These are phyloP conservation scores for Aspergillus sp. DNA, from an alignment of 2,329 filamentous ascomycete species.

Conservation along the genomic window DNA sequence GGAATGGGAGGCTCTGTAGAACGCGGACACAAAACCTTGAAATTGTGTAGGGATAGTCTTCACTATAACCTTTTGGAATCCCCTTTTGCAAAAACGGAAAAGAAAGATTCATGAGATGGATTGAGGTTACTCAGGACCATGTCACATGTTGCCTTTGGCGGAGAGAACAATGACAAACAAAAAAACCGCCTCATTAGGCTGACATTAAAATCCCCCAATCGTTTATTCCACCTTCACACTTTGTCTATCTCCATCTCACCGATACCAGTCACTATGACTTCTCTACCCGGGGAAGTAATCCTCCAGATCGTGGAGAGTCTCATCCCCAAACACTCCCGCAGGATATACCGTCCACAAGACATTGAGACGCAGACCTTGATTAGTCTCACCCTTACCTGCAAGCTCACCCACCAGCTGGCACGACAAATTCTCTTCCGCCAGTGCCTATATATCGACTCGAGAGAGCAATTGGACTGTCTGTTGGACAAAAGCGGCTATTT, in stretches of 20 bases:
- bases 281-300: slow-evolving; percentile 9
- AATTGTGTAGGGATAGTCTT: too few relatives aligned
- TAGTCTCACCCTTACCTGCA: slow-evolving; percentile 11
- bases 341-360: slow-evolving; percentile 6
- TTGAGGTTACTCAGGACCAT: too few relatives aligned
- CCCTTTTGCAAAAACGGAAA: too few relatives aligned
- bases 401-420: slow-evolving; percentile 10
- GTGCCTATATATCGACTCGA: slow-evolving; percentile 11
- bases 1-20: slow-evolving; percentile 12
- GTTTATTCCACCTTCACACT: too few relatives aligned
- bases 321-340: slow-evolving; percentile 6
- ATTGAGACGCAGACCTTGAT: slow-evolving; percentile 13
- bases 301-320: slow-evolving; percentile 14
- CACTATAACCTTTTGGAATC: too few relatives aligned
- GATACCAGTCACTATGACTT: neutral
- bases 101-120: too few relatives aligned
- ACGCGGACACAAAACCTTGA: too few relatives aligned
- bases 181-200: too few relatives aligned
- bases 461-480: neutral
- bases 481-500: neutral
- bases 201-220: too few relatives aligned
- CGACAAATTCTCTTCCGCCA: slow-evolving; percentile 12
- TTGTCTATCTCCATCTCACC: too few relatives aligned
- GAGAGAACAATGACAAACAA: too few relatives aligned
- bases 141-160: too few relatives aligned